Evolutionary conservation across 257 asterid species (phyloP).

Genomic region (Capsicum pubescens): DNA sequence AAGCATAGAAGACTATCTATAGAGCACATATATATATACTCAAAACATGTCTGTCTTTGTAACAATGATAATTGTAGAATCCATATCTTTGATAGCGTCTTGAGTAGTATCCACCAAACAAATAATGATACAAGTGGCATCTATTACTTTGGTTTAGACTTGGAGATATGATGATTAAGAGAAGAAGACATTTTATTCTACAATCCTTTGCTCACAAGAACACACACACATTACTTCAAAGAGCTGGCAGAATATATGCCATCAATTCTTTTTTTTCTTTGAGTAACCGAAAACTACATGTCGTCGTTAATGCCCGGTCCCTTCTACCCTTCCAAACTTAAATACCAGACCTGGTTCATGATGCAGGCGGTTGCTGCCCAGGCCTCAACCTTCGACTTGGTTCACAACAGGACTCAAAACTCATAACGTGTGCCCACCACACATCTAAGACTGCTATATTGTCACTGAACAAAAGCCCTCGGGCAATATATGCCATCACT

Average conservation of each 20-base stretch:
- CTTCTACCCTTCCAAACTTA: background rate
- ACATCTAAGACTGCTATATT: too few species aligned
- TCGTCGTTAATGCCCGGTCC: background rate
- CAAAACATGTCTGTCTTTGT: too few species aligned
- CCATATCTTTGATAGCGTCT: conserved; percentile 39
- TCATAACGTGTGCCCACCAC: background rate
- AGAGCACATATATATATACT: too few species aligned
- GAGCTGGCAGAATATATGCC: conserved; percentile 28
- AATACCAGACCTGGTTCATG: background rate
- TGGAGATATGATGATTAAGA: conserved; percentile 33
- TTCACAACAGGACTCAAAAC: background rate
- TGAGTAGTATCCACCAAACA: conserved; percentile 34
- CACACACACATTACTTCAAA: background rate
- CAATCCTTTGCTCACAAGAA: conserved; percentile 32
- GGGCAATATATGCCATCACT: background rate
- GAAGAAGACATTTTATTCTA: conserved; percentile 39
- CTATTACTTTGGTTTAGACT: conserved; percentile 28
- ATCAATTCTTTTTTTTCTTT: background rate
- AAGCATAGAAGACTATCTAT: too few species aligned
- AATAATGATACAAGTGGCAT: conserved; percentile 38
- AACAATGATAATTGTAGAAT: conserved; percentile 3
- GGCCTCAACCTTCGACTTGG: background rate
- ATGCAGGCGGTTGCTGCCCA: background rate
- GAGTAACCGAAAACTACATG: background rate
- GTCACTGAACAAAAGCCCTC: background rate